Evolutionary conservation across 495 filamentous ascomycete species (phyloP).

Genomic region (Xylaria acuta): DNA sequence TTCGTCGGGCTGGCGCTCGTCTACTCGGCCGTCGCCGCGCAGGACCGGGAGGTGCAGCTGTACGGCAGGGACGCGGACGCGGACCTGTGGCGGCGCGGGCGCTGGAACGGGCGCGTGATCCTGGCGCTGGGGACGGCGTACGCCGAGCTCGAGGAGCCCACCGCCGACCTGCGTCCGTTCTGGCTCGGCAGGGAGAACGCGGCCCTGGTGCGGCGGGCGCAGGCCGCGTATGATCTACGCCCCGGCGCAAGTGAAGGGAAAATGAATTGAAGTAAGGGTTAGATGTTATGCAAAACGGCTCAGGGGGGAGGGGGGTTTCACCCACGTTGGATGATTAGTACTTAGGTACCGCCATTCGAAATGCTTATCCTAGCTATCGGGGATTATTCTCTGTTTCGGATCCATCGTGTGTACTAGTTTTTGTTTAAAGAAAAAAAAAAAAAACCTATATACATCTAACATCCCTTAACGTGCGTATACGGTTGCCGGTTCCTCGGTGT

Average conservation of each 20-base stretch:
- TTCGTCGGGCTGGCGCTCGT: constrained; percentile 40
- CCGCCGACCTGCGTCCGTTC: constrained; percentile 30
- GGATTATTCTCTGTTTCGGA: neutral
- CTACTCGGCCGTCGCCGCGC: constrained; percentile 40
- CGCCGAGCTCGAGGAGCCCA: constrained; percentile 43
- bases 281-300: neutral
- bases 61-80: constrained; percentile 31
- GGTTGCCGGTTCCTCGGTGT: constrained; percentile 6
- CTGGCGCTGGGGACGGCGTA: constrained; percentile 39
- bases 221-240: constrained; percentile 29
- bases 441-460: neutral
- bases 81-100: constrained; percentile 8
- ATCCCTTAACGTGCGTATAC: neutral
- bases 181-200: constrained; percentile 39
- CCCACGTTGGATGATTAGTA: too few relatives aligned
- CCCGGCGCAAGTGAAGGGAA: neutral
- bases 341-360: neutral
- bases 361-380: neutral
- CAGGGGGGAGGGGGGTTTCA: neutral
- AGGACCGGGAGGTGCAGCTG: constrained; percentile 31
- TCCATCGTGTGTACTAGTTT: neutral
- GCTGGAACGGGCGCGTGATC: constrained; percentile 46
- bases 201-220: constrained; percentile 28
- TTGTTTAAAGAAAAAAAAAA: too few relatives aligned
- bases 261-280: too few relatives aligned